Percentiles rank a stretch among this genome's conserved stretches.
Conservation (phyloP, 805 yeast genomes). For the Myxozyma melibiosi region DNA sequence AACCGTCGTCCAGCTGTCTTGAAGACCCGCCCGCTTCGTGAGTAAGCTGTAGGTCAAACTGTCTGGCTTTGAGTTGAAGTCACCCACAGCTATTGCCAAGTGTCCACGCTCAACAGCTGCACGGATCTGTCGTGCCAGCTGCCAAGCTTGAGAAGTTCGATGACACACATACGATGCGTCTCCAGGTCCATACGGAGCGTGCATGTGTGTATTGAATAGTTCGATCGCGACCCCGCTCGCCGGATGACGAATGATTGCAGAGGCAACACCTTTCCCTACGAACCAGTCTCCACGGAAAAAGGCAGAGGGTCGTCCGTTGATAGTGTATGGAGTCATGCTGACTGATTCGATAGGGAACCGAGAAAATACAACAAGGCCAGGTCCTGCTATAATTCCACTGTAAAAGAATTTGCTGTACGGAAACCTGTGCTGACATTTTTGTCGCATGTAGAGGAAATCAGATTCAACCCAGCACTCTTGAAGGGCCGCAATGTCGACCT, state of each 20-base stretch:
- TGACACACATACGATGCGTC: slow-evolving; percentile 91
- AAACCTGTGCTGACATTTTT: slow-evolving; percentile 49
- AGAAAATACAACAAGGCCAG: slow-evolving; percentile 85
- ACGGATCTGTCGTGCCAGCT: slow-evolving; percentile 67
- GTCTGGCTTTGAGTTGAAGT: slow-evolving; percentile 85
- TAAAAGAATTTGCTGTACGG: slow-evolving; percentile 72
- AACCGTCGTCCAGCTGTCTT: slow-evolving; percentile 30
- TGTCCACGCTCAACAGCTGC: slow-evolving; percentile 72
- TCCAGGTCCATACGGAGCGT: slow-evolving; percentile 91
- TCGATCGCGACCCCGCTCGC: slow-evolving; percentile 58
- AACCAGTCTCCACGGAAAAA: slow-evolving; percentile 95
- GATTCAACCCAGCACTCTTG: slow-evolving; percentile 91
- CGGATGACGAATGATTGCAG: slow-evolving; percentile 64
- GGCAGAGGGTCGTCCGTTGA: slow-evolving; percentile 93
- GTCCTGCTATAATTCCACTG: slow-evolving; percentile 82
- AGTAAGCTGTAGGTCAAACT: slow-evolving; percentile 78
- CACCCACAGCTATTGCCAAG: slow-evolving; percentile 88
- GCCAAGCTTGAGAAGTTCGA: slow-evolving; percentile 96
- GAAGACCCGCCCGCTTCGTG: slow-evolving; percentile 64
- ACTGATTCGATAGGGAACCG: slow-evolving; percentile 80
- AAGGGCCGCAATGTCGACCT: slow-evolving; percentile 84
- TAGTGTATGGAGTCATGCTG: slow-evolving; percentile 79
- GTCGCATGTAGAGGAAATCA: slow-evolving; percentile 73
- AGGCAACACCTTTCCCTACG: slow-evolving; percentile 87
- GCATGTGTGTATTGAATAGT: slow-evolving; percentile 87